These are phyloP conservation scores for Yamadazyma akitaensis DNA, from an alignment of 805 yeast genomes.

Conservation along the genomic window DNA sequence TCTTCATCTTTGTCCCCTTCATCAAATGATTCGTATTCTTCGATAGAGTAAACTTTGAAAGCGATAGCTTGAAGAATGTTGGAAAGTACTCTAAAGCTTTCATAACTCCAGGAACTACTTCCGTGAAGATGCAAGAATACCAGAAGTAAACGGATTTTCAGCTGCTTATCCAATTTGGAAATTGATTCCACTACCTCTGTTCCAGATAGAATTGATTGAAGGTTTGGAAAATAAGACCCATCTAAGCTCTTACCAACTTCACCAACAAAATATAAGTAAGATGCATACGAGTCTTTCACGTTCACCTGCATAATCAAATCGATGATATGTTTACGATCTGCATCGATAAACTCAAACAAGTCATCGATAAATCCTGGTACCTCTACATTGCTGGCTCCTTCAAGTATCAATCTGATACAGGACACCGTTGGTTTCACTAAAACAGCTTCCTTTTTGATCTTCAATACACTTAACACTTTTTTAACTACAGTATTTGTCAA, in stretches of 20 bases:
- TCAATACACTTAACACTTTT: neutral
- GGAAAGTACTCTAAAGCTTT: constrained; percentile 20
- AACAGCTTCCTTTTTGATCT: too few species aligned
- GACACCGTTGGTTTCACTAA: neutral
- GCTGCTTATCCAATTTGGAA: neutral
- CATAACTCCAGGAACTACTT: neutral
- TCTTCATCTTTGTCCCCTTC: constrained; percentile 19
- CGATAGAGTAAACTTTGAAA: constrained; percentile 16
- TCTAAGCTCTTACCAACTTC: neutral
- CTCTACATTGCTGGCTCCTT: neutral
- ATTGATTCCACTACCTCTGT: neutral
- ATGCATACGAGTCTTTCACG: constrained; percentile 6
- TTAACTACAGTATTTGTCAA: neutral
- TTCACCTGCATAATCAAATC: constrained; percentile 7
- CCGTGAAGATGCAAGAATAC: neutral
- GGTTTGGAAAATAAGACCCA: neutral
- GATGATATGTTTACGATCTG: neutral
- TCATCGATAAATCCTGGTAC: constrained; percentile 1
- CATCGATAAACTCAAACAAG: neutral
- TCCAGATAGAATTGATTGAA: neutral
- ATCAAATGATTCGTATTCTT: constrained; percentile 18
- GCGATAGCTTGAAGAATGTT: constrained; percentile 18
- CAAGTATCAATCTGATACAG: neutral
- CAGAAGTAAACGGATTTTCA: constrained; percentile 3
- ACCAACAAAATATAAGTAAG: constrained; percentile 4